Evolutionary conservation across 768 basidiomycete genomes (phyloP).

Genomic region (Rhodotorula kratochvilovae): DNA sequence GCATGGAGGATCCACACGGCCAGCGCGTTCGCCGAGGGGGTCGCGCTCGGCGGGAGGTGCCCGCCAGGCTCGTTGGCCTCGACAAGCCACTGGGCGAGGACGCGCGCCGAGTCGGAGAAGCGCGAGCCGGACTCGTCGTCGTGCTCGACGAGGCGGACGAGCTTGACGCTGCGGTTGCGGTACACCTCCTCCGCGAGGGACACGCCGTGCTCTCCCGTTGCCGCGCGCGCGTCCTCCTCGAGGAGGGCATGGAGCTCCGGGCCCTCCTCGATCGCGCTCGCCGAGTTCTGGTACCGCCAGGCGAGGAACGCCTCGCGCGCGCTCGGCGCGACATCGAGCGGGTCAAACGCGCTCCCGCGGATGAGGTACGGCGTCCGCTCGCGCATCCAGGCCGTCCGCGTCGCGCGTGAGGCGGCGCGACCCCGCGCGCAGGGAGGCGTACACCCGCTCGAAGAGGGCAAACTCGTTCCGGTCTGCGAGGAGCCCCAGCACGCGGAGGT

Average conservation of each 20-base stretch:
- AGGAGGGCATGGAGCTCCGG: background rate
- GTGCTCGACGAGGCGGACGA: background rate
- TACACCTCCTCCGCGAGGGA: background rate
- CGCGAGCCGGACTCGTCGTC: background rate
- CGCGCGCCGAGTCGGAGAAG: background rate
- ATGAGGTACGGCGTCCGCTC: slow-evolving; percentile 8
- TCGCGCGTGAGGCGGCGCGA: slow-evolving; percentile 2
- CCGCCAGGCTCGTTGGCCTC: background rate
- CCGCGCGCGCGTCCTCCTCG: background rate
- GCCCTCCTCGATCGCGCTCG: slow-evolving; percentile 22
- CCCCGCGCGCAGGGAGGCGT: background rate
- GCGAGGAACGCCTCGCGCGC: slow-evolving; percentile 21
- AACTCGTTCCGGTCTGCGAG: background rate
- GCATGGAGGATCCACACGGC: background rate
- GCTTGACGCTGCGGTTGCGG: no score
- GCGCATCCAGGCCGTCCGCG: background rate
- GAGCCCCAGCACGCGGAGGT: background rate
- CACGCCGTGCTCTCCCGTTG: background rate
- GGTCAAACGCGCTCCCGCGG: background rate
- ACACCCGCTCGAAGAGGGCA: slow-evolving; percentile 15
- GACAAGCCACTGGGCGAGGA: background rate
- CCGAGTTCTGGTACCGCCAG: slow-evolving; percentile 14
- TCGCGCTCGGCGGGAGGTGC: background rate
- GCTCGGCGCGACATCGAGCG: background rate
- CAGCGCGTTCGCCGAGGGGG: background rate